Base-by-base conservation (phyloP, 2,329 filamentous ascomycete species). In the Alternaria gansuensis region DNA sequence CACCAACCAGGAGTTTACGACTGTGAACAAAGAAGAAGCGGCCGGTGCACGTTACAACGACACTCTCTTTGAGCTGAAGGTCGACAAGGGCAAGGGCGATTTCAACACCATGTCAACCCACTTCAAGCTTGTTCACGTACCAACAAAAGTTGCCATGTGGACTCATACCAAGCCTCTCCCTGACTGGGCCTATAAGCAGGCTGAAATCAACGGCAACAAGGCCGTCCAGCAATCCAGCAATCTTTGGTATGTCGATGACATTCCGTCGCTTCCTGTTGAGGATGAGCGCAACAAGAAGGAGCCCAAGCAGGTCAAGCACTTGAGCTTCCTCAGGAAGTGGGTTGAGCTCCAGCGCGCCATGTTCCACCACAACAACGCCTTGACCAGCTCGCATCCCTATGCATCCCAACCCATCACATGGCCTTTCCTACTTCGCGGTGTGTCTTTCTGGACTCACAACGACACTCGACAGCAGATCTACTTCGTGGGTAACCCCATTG, bases 151-250 rank as follows among this genome's bases (percentile, higher is more conserved):
- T 50, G 94, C 95, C 66, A 96, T 99, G 94, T 99, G 95, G 95
- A 99, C 95, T 28, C 94, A 98, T 78, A 90, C 90, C 34, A 95
- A 88, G 59, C 92, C 95, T 49, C 87, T 99, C n/a, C 95, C 95
- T 4, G 95, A 99, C 4, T 99, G 95, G 95, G 95, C 86, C 26
- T 94, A 91, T 82, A 95, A 96, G 78, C 95, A 99, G 79, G 94
- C 96, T 73, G 95, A 99, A 78, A 97, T 99, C 83, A 99, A 99
- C 78, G 95, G 95, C 60, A 99, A 99, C 84, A 99, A 99, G 86
- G 96, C 97, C 76, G 82, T 96, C 53, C 84, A 88, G 28, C 91
- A 94, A 63, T 89, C 90, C 75, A 97, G 92, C 77, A 99, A 99
- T 77, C 85, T 97, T 62, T 99, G 95, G 95, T 89, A 90, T 68